Evolutionary conservation across 179 eudicot species (phyloP), one percentile per base, ranked within the genome.

Genomic region (Gypsophila paniculata): DNA sequence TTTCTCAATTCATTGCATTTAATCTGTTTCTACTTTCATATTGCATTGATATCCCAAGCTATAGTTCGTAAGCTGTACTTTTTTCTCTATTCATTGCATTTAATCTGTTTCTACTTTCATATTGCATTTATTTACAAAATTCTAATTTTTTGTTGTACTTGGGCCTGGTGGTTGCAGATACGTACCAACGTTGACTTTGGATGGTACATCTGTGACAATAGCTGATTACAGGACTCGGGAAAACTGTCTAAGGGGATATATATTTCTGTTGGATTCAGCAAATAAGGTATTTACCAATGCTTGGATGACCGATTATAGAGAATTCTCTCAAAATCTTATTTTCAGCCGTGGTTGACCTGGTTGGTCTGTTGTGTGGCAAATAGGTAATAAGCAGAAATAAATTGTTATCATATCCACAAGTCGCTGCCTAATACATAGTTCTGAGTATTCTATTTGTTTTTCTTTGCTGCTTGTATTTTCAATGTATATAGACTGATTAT

Each of bases 211-310:
- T 18, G 82, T 92, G 72, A 86, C 80, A 74, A 82, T 87, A 68
- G 83, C 86, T 19, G 99, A 90, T 60, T 81, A 79, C 61, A 80
- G 72, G 77, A 82, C 90, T 72, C 95, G 99, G 68, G 91, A 90
- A 69, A 86, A 74, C 74, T 87, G 97, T 75, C 82, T 92, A 78
- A 85, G 72, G 72, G 93, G 85, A 81, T 88, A 88, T 77, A 87
- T 84, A 72, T 86, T 94, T 83, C 59, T 92, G 82, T 74, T 94
- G 83, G 90, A 81, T 57, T 74, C 89, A 55, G 69, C 70, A 53
- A 61, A 80, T 73, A 79, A 80, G 99, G 99, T 94, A 68, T 75
- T 52, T 25, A 59, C 46, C 42, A 61, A 34, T 58, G 34, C 57
- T 36, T 52, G 44, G 52, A 57, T 26, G 17, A 26, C 12, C 10